Base-by-base conservation (phyloP, 2,329 filamentous ascomycete species). In the Clarireedia paspali region DNA sequence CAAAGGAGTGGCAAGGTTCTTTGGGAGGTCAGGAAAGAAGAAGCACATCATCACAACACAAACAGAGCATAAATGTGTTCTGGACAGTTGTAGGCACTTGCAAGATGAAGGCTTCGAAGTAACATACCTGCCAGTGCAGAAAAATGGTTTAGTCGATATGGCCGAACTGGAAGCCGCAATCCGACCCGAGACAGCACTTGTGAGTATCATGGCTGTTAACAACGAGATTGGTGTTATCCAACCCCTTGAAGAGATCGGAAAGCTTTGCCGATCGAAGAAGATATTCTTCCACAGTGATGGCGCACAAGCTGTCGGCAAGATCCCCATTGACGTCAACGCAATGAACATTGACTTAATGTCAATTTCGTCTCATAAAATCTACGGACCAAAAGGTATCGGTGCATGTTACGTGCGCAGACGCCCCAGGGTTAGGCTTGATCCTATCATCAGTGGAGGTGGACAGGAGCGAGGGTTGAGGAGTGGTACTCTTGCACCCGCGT, bases 201-300 rank as follows among this genome's bases (percentile, higher is more conserved):
- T 97, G 72, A 96, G 91, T 69, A 89, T 99, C 72, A 99, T 99
- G 94, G 85, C 94, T 0, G 94, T 99, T 67, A 99, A 99, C 78
- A 99, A 99, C 72, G 94, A 99, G 74, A 97, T 99, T 67, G 94
- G 94, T 68, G 94, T 99, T n/a, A 95, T 99, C 57, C 94, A 99
- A 73, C 94, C 94, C 0, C 75, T 99, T 57, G 88, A 90, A 65
- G 84, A 96, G 74, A 99, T 99, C 70, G 94, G 94, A 67, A 88
- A 87, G 73, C 77, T 99, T 14, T 99, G 94, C 73, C 84, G 94
- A 50, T 81, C 84, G 54, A 94, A 89, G 73, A 96, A 96, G 77
- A 79, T 96, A 46, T 99, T 96, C 74, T 99, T 99, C 82, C 94
- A 99, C 75, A 95, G 91, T 24, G 94, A 99, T 71, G 94, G 81